Evolutionary conservation across 176 grass and related monocot species (phyloP).

Genomic region (Panicum miliaceum): DNA sequence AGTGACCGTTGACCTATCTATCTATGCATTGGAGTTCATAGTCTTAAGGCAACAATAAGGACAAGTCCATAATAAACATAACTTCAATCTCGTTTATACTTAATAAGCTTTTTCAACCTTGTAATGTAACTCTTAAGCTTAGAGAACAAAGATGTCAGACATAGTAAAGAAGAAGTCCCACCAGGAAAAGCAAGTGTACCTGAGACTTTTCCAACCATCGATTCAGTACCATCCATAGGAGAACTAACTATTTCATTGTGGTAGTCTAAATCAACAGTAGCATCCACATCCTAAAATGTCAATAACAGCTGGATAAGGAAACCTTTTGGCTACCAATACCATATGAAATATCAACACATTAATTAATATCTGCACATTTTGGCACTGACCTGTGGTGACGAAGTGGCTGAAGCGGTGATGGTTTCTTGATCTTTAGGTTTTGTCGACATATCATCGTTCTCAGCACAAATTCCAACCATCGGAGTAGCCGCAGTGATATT

Average conservation of each 20-base stretch:
- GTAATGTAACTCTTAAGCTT: background rate
- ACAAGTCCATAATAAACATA: background rate
- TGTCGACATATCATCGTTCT: background rate
- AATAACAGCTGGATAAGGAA: constrained; percentile 4
- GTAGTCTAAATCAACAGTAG: constrained; percentile 33
- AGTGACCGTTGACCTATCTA: background rate
- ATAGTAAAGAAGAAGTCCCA: background rate
- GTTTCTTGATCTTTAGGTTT: constrained; percentile 20
- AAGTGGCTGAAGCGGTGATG: background rate
- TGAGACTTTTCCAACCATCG: constrained; percentile 24
- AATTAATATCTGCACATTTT: background rate
- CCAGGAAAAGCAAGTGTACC: constrained; percentile 25
- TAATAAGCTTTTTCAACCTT: background rate
- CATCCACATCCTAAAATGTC: constrained; percentile 39
- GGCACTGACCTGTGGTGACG: constrained; percentile 20
- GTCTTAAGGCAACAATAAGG: constrained; percentile 18
- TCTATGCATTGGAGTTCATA: background rate
- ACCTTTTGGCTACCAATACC: background rate
- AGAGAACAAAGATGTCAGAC: constrained; percentile 7
- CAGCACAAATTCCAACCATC: background rate
- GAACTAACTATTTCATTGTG: constrained; percentile 18
- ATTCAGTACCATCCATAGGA: constrained; percentile 12
- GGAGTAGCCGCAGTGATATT: background rate
- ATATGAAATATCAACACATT: background rate
- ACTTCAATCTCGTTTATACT: background rate